Conservation (phyloP, 208 protist genomes). For the Acanthamoeba divionensis region DNA sequence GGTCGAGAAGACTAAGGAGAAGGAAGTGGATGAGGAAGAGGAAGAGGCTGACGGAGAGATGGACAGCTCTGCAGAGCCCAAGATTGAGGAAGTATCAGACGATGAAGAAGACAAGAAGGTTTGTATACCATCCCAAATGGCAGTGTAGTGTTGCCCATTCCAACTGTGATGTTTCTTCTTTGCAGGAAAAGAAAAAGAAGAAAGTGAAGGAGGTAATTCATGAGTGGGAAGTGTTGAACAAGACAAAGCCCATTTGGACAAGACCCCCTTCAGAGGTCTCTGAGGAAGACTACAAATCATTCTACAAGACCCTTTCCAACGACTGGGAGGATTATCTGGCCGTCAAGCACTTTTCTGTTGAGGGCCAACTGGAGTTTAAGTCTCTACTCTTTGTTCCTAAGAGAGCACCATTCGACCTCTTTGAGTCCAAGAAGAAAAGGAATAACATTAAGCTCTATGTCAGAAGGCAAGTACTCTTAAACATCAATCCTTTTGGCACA, state of each 20-base stretch:
- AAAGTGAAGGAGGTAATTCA: constrained; percentile 83
- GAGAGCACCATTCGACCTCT: constrained; percentile 96
- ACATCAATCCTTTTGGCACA: too few species aligned
- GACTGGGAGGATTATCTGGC: constrained; percentile 96
- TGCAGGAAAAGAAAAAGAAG: constrained; percentile 75
- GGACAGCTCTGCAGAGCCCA: constrained; percentile 64
- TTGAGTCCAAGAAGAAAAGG: constrained; percentile 95
- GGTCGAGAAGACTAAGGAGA: constrained; percentile 93
- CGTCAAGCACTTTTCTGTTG: constrained; percentile 96
- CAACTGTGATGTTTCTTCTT: too few species aligned
- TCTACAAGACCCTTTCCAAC: constrained; percentile 97
- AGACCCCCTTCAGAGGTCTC: constrained; percentile 93
- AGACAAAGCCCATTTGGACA: constrained; percentile 97
- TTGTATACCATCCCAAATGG: too few species aligned
- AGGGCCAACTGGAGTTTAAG: constrained; percentile 96
- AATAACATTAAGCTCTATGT: constrained; percentile 98
- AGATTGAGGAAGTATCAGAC: constrained; percentile 78
- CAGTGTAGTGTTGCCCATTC: too few species aligned
- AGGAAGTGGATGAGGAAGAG: constrained; percentile 91
- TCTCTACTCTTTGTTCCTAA: constrained; percentile 94
- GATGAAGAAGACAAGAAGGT: constrained; percentile 71
- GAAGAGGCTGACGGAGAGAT: constrained; percentile 74
- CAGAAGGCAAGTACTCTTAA: constrained; percentile 55
- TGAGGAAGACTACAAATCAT: constrained; percentile 97
- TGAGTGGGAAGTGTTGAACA: constrained; percentile 97